Conservation (phyloP, 345 rosid species). For the Reutealis trisperma region DNA sequence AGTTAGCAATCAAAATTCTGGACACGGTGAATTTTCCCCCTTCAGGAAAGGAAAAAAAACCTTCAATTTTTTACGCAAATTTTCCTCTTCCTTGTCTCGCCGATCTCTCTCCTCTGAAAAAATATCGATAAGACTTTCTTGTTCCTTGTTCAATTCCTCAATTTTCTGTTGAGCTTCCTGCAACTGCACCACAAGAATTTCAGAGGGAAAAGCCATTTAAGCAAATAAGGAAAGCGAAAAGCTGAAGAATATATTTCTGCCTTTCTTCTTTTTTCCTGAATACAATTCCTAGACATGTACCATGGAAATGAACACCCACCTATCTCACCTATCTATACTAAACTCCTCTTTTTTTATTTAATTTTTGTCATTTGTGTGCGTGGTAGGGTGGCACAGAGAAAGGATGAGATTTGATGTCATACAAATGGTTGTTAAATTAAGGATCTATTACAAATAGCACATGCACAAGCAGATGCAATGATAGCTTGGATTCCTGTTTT, state of each 20-base stretch:
- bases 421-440: not conserved
- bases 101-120: slow-evolving; percentile 79
- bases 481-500: not conserved
- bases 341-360: not conserved
- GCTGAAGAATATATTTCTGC: not conserved
- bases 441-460: not conserved
- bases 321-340: not conserved
- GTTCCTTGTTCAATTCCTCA: slow-evolving; percentile 68
- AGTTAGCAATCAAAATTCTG: not conserved
- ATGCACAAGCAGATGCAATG: not conserved
- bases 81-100: slow-evolving; percentile 67
- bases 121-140: slow-evolving; percentile 61
- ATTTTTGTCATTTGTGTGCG: not conserved
- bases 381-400: too few species aligned
- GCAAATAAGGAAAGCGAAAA: not conserved
- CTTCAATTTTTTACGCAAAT: slow-evolving; percentile 67
- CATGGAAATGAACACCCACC: not conserved
- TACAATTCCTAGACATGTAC: too few species aligned
- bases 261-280: not conserved
- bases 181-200: slow-evolving; percentile 41
- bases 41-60: slow-evolving; percentile 27
- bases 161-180: slow-evolving; percentile 43
- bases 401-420: too few species aligned
- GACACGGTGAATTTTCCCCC: not conserved
- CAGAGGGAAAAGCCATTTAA: not conserved